These are phyloP conservation scores for Phytophthora boehmeriae DNA, from an alignment of 352 stramenopile genomes.

Conservation along the genomic window DNA sequence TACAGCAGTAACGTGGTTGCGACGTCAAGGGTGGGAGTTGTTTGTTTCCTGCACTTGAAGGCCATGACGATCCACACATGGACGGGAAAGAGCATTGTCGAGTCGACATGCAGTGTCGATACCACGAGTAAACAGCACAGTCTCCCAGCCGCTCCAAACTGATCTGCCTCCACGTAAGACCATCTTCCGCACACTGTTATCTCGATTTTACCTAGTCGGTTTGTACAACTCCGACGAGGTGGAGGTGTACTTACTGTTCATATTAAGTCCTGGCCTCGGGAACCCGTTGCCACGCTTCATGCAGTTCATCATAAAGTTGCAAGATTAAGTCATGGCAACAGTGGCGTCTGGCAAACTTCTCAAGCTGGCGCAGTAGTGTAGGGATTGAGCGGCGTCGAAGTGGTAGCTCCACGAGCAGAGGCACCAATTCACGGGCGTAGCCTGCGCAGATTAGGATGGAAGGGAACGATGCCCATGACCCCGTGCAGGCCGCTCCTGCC, in stretches of 20 bases:
- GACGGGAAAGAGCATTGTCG: too few relatives aligned
- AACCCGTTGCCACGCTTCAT: slow-evolving; percentile 3
- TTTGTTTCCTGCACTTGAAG: too few relatives aligned
- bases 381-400: slow-evolving; percentile 1
- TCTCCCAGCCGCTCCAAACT: too few relatives aligned
- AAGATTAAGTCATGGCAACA: slow-evolving; percentile 5
- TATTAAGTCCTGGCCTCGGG: not conserved
- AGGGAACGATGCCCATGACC: slow-evolving; percentile 3
- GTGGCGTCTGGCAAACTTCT: slow-evolving; percentile 17
- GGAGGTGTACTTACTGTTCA: not conserved
- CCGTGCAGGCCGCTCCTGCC: not conserved
- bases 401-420: slow-evolving; percentile 22
- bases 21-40: too few relatives aligned
- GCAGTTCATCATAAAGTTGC: slow-evolving; percentile 21
- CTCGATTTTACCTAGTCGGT: too few relatives aligned
- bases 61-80: too few relatives aligned
- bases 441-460: slow-evolving; percentile 23
- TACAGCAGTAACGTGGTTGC: too few relatives aligned
- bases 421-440: slow-evolving; percentile 23
- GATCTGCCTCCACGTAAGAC: too few relatives aligned
- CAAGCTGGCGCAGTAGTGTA: slow-evolving; percentile 7
- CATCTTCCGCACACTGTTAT: too few relatives aligned
- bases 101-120: too few relatives aligned
- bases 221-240: not conserved
- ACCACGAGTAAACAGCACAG: too few relatives aligned